phyloP scores from a whole-genome alignment of 352 stramenopile genomes.

The Pythium phragmitis region DNA sequence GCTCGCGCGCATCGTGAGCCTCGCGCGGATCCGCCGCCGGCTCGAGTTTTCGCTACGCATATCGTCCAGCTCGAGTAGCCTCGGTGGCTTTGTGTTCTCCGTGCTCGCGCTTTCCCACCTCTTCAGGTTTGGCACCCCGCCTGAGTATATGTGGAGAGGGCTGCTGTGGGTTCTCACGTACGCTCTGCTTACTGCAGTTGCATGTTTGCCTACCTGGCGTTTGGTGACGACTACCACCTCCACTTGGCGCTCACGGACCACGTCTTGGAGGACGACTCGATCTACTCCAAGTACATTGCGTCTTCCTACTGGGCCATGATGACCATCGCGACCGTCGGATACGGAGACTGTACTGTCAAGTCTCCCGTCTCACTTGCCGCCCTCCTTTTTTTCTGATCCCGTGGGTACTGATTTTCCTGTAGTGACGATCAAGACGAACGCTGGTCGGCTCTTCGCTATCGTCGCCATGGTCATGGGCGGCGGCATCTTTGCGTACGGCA shows the following conservation, averaged over 20 bases:
- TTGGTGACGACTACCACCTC: constrained; percentile 52
- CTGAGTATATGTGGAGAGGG: background rate
- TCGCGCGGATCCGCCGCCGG: constrained; percentile 55
- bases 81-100: constrained; percentile 71
- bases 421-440: constrained; percentile 75
- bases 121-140: constrained; percentile 36
- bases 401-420: background rate
- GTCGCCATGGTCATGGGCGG: constrained; percentile 70
- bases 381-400: background rate
- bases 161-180: background rate
- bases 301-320: constrained; percentile 88
- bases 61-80: constrained; percentile 71
- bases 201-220: constrained; percentile 70
- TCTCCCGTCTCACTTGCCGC: background rate
- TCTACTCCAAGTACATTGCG: constrained; percentile 70
- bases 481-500: constrained; percentile 84
- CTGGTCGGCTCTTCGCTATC: constrained; percentile 65
- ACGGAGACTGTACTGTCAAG: constrained; percentile 60
- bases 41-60: constrained; percentile 78
- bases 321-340: constrained; percentile 82
- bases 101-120: constrained; percentile 77
- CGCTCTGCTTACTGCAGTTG: constrained; percentile 32
- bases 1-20: constrained; percentile 47
- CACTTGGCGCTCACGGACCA: constrained; percentile 39
- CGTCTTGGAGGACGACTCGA: constrained; percentile 45